Evolutionary conservation across 371 early-diverging fungal species (phyloP).

Genomic region (Syncephalastrum racemosum): DNA sequence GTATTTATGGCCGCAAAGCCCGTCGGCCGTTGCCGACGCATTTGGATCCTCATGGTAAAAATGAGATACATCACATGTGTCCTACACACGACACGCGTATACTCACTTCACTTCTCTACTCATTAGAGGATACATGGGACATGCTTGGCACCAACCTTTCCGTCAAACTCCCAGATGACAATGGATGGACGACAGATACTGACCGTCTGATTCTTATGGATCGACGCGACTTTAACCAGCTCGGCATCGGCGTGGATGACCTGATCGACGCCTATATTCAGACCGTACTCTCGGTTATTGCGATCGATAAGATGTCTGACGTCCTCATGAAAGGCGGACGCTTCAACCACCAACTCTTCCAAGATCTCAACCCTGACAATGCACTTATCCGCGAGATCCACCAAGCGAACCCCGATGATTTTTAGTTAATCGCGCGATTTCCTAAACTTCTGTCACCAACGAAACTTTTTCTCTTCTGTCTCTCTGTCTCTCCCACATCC

Average conservation of each 20-base stretch:
- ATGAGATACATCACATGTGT: background rate
- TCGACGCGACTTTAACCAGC: constrained; percentile 90
- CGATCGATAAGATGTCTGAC: constrained; percentile 86
- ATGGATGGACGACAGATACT: constrained; percentile 85
- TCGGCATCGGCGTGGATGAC: constrained; percentile 89
- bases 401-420: constrained; percentile 34
- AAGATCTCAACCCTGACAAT: constrained; percentile 85
- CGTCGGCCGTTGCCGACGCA: constrained; percentile 72
- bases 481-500: constrained; percentile 5
- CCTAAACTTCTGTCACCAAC: background rate
- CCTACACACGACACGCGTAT: background rate
- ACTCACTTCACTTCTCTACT: constrained; percentile 4
- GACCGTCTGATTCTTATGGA: constrained; percentile 88
- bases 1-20: constrained; percentile 86
- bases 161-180: constrained; percentile 71
- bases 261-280: constrained; percentile 94
- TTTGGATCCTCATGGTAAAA: constrained; percentile 52
- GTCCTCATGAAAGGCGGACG: constrained; percentile 65
- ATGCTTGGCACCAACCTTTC: constrained; percentile 94
- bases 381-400: constrained; percentile 76
- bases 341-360: constrained; percentile 83
- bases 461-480: constrained; percentile 2
- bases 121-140: constrained; percentile 73
- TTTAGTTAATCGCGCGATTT: background rate
- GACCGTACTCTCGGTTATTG: constrained; percentile 85